These are phyloP conservation scores for Sugiyamaella sp. DNA, from an alignment of 1,139 yeast genomes.

Conservation along the genomic window DNA sequence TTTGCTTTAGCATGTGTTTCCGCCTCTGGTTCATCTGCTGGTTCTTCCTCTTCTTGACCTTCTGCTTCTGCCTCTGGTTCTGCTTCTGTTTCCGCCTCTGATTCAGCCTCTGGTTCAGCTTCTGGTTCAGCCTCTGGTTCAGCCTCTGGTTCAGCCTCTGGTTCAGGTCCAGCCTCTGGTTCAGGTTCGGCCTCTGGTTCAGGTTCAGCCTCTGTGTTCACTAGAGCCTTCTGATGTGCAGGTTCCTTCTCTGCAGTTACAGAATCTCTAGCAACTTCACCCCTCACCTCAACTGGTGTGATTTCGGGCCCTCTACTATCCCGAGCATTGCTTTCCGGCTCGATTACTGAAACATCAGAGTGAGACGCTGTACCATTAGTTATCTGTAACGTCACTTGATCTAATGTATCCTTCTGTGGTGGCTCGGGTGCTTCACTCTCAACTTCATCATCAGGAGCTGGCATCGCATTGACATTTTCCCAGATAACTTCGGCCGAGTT, in stretches of 20 bases:
- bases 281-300: no score
- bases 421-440: conserved; percentile 19
- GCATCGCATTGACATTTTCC: conserved; percentile 62
- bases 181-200: conserved; percentile 20
- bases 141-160: conserved; percentile 1
- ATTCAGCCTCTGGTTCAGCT: background rate
- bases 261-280: no score
- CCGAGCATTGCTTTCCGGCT: no score
- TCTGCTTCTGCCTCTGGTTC: conserved; percentile 7
- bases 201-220: conserved; percentile 13
- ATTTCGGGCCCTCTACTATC: no score
- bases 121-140: background rate
- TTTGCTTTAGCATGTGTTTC: conserved; percentile 2
- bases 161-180: conserved; percentile 1
- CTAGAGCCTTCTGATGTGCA: background rate
- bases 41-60: conserved; percentile 11
- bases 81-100: conserved; percentile 8
- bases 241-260: no score
- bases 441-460: conserved; percentile 29
- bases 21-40: conserved; percentile 4
- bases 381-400: no score
- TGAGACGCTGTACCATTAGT: no score
- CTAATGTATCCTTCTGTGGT: conserved; percentile 8
- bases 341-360: no score
- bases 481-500: conserved; percentile 65